phyloP scores from a whole-genome alignment of 2,329 filamentous ascomycete species.

The Fusarium ramigenum region DNA sequence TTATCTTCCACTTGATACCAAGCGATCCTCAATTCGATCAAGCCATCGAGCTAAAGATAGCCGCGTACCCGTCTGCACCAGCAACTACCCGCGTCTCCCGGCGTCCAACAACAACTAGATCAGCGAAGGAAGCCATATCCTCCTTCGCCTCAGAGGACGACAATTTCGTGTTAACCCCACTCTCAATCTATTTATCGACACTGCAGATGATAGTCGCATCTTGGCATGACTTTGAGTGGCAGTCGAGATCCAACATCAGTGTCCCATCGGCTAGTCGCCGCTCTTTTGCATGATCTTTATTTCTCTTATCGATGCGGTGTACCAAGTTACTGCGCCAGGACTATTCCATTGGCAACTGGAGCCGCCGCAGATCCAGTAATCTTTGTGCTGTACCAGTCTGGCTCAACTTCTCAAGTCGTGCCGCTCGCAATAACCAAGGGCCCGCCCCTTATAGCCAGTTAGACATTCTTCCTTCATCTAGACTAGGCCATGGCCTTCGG shows the following conservation, averaged over 20 bases:
- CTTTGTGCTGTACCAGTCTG: neutral
- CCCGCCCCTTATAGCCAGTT: constrained; percentile 13
- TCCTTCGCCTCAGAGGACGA: neutral
- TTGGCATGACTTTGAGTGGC: constrained; percentile 8
- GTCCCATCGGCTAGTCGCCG: constrained; percentile 15
- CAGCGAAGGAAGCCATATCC: constrained; percentile 4
- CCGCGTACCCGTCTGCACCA: constrained; percentile 24
- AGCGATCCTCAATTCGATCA: neutral
- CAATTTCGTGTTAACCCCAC: constrained; percentile 11
- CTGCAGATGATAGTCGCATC: constrained; percentile 28
- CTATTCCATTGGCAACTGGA: constrained; percentile 8
- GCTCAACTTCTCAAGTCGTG: constrained; percentile 2
- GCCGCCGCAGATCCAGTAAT: neutral
- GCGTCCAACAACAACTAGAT: neutral
- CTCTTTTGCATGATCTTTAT: neutral
- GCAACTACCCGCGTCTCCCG: constrained; percentile 1
- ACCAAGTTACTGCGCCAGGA: neutral
- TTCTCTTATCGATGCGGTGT: constrained; percentile 18
- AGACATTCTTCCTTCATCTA: neutral
- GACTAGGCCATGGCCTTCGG: constrained; percentile 1
- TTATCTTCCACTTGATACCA: constrained; percentile 4
- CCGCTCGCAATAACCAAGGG: constrained; percentile 27
- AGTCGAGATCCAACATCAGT: neutral
- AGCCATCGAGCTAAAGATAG: constrained; percentile 24
- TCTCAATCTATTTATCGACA: constrained; percentile 22